Evolutionary conservation across 257 asterid species (phyloP).

Genomic region (Ophiorrhiza pumila): DNA sequence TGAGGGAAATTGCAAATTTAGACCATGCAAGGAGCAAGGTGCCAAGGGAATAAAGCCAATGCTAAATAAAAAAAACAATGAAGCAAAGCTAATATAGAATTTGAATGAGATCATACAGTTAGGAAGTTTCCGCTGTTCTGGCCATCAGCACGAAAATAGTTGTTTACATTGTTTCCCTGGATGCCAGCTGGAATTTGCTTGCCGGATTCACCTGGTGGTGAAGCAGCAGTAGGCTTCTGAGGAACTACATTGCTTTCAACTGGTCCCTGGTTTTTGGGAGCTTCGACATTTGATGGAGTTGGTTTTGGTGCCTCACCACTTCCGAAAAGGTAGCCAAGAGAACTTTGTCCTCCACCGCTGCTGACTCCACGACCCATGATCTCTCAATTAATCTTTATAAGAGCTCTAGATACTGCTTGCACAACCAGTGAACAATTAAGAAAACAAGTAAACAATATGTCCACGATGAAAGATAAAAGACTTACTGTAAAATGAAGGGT

Average conservation of each 20-base stretch:
- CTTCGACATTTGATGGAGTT: conserved; percentile 33
- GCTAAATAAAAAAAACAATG: not conserved
- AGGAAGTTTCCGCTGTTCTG: conserved; percentile 84
- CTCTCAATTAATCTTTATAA: conserved; percentile 6
- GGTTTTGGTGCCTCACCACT: conserved; percentile 64
- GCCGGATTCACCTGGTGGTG: conserved; percentile 39
- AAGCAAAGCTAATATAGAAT: not conserved
- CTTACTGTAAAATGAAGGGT: not conserved
- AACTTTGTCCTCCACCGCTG: conserved; percentile 90
- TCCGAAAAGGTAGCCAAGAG: conserved; percentile 84
- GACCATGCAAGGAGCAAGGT: not conserved
- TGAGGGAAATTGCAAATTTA: not conserved
- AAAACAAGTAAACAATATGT: not conserved
- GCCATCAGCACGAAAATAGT: conserved; percentile 72
- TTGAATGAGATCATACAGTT: conserved; percentile 43
- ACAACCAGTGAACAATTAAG: conserved; percentile 7
- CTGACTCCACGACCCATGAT: conserved; percentile 86
- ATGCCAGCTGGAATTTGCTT: conserved; percentile 72
- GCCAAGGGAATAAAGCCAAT: not conserved
- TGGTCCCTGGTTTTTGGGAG: conserved; percentile 41
- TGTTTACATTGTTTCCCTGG: conserved; percentile 53
- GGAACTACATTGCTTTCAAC: conserved; percentile 31
- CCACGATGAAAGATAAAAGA: not conserved
- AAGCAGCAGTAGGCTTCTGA: conserved; percentile 37
- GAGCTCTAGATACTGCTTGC: conserved; percentile 22